A percentile compares a stretch with the other conserved stretches of the same genome.
Evolutionary conservation across 768 basidiomycete genomes (phyloP).

Genomic region (Trametes cubensis): DNA sequence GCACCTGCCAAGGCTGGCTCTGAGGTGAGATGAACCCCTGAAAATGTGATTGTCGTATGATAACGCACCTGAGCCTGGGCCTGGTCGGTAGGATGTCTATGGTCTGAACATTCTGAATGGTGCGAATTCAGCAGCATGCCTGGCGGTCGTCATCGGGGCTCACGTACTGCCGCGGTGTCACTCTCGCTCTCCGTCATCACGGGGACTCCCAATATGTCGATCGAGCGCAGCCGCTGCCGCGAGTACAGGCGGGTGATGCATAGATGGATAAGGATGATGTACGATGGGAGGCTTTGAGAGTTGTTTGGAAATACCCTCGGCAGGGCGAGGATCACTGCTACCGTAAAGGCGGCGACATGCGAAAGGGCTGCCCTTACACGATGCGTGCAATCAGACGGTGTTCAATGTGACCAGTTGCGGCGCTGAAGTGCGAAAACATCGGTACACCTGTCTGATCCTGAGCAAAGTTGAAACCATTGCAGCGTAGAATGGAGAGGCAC

Average conservation of each 20-base stretch:
- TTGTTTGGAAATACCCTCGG: not conserved
- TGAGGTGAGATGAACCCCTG: not conserved
- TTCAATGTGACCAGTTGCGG: slow-evolving; percentile 12
- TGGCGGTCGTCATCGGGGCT: not conserved
- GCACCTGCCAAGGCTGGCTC: not conserved
- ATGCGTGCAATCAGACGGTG: slow-evolving; percentile 4
- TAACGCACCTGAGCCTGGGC: not conserved
- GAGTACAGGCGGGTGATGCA: not conserved
- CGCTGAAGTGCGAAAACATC: slow-evolving; percentile 14
- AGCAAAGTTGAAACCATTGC: not conserved
- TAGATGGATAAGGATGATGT: not conserved
- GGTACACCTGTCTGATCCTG: slow-evolving; percentile 13
- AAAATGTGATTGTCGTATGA: not conserved
- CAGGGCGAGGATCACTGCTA: slow-evolving; percentile 2
- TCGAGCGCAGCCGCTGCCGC: not conserved
- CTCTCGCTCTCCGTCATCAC: not conserved
- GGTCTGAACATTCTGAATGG: too few species aligned
- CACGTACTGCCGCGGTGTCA: not conserved
- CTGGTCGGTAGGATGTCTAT: not conserved
- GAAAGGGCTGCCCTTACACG: not conserved
- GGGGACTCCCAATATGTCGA: not conserved
- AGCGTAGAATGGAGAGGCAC: not conserved
- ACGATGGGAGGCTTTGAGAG: too few species aligned
- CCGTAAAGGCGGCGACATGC: not conserved
- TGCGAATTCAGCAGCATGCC: not conserved